Conservation (phyloP, 2,329 filamentous ascomycete genomes). For the Aspergillus melleus region DNA sequence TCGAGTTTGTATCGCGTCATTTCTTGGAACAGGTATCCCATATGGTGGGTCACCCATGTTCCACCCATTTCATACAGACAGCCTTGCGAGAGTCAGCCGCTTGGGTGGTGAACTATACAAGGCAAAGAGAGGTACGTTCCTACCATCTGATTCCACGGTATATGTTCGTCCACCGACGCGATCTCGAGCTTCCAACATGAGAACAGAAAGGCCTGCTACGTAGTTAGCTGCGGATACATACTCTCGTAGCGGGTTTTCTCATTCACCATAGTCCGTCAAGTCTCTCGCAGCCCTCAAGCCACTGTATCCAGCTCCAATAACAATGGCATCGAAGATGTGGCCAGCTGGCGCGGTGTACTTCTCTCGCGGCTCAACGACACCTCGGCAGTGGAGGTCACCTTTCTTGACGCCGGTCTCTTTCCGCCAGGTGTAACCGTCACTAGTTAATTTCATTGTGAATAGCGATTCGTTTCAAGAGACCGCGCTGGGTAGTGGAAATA, state of each 20-base stretch:
- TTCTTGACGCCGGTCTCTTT: not conserved
- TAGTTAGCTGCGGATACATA: not conserved
- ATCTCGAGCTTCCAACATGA: constrained; percentile 51
- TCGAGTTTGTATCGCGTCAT: constrained; percentile 8
- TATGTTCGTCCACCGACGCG: constrained; percentile 46
- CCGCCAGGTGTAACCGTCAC: constrained; percentile 6
- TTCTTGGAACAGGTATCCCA: constrained; percentile 7
- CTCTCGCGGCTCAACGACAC: constrained; percentile 3
- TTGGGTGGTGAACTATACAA: too few species aligned
- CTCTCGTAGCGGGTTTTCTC: not conserved
- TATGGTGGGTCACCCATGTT: constrained; percentile 9
- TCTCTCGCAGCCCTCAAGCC: constrained; percentile 33
- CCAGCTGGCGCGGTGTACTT: not conserved
- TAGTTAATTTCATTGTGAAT: not conserved
- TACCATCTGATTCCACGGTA: constrained; percentile 7
- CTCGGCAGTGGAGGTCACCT: constrained; percentile 2
- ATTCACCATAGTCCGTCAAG: constrained; percentile 17
- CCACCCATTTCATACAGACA: constrained; percentile 7
- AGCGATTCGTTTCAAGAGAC: too few species aligned
- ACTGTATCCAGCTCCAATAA: constrained; percentile 35
- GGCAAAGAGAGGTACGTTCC: too few species aligned
- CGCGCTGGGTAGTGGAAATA: too few species aligned
- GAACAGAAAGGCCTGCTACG: constrained; percentile 1
- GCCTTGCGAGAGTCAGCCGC: not conserved
- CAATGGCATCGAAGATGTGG: constrained; percentile 22